Evolutionary conservation across 768 basidiomycete species (phyloP), one percentile per base, ranked within the genome.

Genomic region (Podaxis sp.): DNA sequence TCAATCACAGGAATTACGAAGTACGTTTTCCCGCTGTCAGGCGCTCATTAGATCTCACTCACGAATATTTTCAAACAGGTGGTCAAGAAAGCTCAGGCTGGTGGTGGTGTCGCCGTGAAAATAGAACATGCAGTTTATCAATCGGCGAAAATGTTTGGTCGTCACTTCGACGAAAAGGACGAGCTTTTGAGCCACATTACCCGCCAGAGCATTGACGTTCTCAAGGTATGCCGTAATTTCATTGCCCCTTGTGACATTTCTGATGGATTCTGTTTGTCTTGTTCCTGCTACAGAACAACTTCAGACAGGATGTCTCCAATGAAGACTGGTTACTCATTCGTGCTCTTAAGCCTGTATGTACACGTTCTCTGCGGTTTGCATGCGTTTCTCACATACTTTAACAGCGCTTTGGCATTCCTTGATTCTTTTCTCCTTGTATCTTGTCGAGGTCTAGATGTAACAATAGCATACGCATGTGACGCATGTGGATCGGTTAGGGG

Each of bases 101-200:
- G 95, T 69, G 96, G 84, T 53, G 96, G 97, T 71, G 96, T 98
- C 13, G 96, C 97, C 0, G 92, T 99, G 68, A 99, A 99, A 83
- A 98, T 99, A 64, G 97, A 99, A 74, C 92, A 96, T 73, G 96
- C 95, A 3, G 90, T 96, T 11, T 95, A 99, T 75, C 91, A 98
- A 76, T 90, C 91, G 26, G 88, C 95, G 30, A 96, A 95, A 77
- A 90, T 95, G 87, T 98, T 91, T 71, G 95, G 96, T 4, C 87
- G 96, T 67, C 96, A 98, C 76, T 98, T 95, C 71, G 90, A 92
- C 69, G 96, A 98, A 51, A 93, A 96, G 76, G 96, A 99, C 73
- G 97, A 98, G 68, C 73, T 98, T 41, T 81, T 95, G 57, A 95
- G 94, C 58, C 90, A 91, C 64, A 90, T 99, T 72, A 91, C 93